Conservation (phyloP, 2,329 filamentous ascomycete species). For the Xylariaceae sp. region DNA sequence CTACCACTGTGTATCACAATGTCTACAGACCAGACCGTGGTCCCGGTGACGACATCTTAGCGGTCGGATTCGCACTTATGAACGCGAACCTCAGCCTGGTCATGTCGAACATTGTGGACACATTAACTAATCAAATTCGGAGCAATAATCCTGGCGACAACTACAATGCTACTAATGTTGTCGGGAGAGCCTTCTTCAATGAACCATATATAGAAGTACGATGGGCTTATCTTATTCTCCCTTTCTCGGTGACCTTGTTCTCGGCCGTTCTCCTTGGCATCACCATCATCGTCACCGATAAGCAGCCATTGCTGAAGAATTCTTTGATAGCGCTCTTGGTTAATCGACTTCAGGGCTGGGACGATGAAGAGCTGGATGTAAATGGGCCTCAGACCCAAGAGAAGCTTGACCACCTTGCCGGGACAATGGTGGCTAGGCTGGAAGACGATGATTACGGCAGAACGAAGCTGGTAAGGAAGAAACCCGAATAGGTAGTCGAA, state of each 20-base stretch:
- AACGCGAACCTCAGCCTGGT: slow-evolving; percentile 18
- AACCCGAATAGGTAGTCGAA: too few species aligned
- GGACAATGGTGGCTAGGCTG: slow-evolving; percentile 21
- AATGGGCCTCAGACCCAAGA: slow-evolving; percentile 15
- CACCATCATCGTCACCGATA: slow-evolving; percentile 20
- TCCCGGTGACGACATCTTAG: background rate
- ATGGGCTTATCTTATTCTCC: slow-evolving; percentile 28
- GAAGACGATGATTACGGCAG: slow-evolving; percentile 15
- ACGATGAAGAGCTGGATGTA: slow-evolving; percentile 23
- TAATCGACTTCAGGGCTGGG: slow-evolving; percentile 24
- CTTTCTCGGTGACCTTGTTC: slow-evolving; percentile 23
- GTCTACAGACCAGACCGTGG: background rate
- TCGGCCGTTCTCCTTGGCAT: slow-evolving; percentile 21
- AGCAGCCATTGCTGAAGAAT: slow-evolving; percentile 28
- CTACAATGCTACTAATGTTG: slow-evolving; percentile 12
- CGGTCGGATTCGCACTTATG: slow-evolving; percentile 10
- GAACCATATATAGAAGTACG: slow-evolving; percentile 32
- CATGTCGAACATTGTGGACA: slow-evolving; percentile 18
- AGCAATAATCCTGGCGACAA: slow-evolving; percentile 30
- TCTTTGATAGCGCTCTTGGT: slow-evolving; percentile 24
- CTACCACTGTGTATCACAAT: slow-evolving; percentile 13
- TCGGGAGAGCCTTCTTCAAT: slow-evolving; percentile 20
- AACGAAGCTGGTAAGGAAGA: slow-evolving; percentile 20
- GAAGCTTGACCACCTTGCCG: slow-evolving; percentile 21
- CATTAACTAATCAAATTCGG: slow-evolving; percentile 22